Evolutionary conservation across 306 rosid genomes (phyloP).

Genomic region (Dryas drummondii): DNA sequence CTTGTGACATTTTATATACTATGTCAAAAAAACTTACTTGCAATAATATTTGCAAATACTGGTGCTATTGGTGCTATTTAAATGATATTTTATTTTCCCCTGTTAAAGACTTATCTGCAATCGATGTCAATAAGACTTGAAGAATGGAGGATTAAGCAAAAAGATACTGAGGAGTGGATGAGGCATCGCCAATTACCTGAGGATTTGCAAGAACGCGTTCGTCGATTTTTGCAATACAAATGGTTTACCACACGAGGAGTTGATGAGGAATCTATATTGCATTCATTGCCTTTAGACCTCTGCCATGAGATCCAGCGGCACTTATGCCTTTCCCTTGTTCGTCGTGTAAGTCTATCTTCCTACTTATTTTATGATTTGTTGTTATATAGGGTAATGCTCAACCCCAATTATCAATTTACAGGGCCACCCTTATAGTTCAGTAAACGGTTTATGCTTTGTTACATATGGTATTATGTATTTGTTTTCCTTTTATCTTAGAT

Average conservation of each 20-base stretch:
- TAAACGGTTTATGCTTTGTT: background rate
- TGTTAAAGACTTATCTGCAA: slow-evolving; percentile 66
- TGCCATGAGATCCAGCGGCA: slow-evolving; percentile 90
- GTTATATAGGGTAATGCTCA: slow-evolving; percentile 1
- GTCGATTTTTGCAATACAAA: slow-evolving; percentile 72
- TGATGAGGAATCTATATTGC: slow-evolving; percentile 74
- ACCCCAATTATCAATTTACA: background rate
- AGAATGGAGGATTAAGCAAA: slow-evolving; percentile 83
- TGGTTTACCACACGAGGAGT: slow-evolving; percentile 94
- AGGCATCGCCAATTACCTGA: slow-evolving; percentile 84
- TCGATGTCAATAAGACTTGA: slow-evolving; percentile 76
- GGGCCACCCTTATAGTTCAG: background rate
- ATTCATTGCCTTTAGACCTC: slow-evolving; percentile 67
- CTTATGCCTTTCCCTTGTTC: slow-evolving; percentile 77
- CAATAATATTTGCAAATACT: slow-evolving; percentile 5
- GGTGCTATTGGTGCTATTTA: slow-evolving; percentile 26
- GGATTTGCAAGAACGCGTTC: slow-evolving; percentile 72
- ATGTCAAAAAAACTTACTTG: background rate
- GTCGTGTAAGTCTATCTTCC: slow-evolving; percentile 54
- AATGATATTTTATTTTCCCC: background rate
- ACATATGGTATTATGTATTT: too few relatives aligned
- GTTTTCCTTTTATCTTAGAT: too few relatives aligned
- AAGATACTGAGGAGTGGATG: slow-evolving; percentile 96
- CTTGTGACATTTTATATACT: background rate
- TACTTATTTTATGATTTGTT: background rate